Percentiles rank a stretch among this genome's conserved stretches.
Evolutionary conservation across 495 filamentous ascomycete species (phyloP).

Genomic region (Aspergillus mulundensis): DNA sequence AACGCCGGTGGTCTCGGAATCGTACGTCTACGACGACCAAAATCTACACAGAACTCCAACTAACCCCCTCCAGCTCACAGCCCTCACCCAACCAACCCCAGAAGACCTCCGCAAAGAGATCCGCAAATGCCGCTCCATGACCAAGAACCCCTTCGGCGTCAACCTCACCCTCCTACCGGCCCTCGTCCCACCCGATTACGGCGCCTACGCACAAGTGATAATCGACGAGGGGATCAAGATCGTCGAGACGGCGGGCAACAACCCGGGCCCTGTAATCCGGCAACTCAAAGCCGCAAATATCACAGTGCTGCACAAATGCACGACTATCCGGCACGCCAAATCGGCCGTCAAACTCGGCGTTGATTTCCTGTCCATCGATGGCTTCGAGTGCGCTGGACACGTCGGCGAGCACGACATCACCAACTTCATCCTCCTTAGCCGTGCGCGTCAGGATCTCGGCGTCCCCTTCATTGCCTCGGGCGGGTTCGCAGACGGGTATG

Average conservation of each 20-base stretch:
- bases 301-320: constrained; percentile 94
- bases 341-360: constrained; percentile 91
- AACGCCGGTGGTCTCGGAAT: constrained; percentile 95
- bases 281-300: constrained; percentile 76
- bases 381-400: constrained; percentile 96
- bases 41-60: background rate
- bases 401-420: constrained; percentile 96
- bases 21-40: constrained; percentile 38
- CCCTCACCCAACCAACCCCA: constrained; percentile 89
- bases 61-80: constrained; percentile 57
- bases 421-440: constrained; percentile 88
- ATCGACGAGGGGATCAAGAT: constrained; percentile 92
- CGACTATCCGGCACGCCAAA: constrained; percentile 89
- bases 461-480: constrained; percentile 94
- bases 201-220: constrained; percentile 84
- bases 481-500: constrained; percentile 92
- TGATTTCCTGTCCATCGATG: constrained; percentile 94
- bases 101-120: constrained; percentile 95
- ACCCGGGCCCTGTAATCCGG: constrained; percentile 83
- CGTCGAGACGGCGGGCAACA: constrained; percentile 96
- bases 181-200: constrained; percentile 85
- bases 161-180: constrained; percentile 95
- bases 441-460: constrained; percentile 77
- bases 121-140: constrained; percentile 77
- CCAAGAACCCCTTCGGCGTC: constrained; percentile 85